Evolutionary conservation across 179 eudicot species (phyloP).

Genomic region (Beta corolliflora): DNA sequence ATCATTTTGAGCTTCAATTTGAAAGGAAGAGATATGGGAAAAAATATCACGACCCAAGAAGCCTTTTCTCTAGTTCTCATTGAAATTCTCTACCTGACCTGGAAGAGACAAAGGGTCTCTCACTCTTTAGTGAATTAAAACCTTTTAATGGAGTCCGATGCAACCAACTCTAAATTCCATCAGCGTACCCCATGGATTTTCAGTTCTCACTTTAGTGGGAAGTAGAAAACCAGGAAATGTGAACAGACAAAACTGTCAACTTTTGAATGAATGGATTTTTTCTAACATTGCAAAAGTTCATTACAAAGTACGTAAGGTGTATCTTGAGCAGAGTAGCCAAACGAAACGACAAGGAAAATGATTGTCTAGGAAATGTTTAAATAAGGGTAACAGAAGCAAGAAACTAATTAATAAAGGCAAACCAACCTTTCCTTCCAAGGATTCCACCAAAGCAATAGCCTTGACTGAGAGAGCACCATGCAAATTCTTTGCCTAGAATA

Average conservation of each 20-base stretch:
- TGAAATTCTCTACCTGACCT: neutral
- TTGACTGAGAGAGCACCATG: slow-evolving; percentile 69
- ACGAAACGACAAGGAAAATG: neutral
- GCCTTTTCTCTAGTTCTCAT: neutral
- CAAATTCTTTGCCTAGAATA: slow-evolving; percentile 72
- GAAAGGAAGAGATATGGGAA: neutral
- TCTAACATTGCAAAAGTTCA: neutral
- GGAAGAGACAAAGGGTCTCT: neutral
- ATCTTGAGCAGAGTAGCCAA: neutral
- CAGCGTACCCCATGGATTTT: neutral
- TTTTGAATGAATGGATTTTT: neutral
- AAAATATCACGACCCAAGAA: neutral
- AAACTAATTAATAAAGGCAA: neutral
- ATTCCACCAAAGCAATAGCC: slow-evolving; percentile 67
- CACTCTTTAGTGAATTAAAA: neutral
- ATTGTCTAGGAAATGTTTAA: neutral
- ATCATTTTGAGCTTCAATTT: neutral
- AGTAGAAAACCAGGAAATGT: neutral
- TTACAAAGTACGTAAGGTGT: neutral
- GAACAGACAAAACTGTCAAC: neutral
- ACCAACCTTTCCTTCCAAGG: slow-evolving; percentile 87
- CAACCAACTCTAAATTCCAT: neutral
- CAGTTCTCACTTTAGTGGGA: neutral
- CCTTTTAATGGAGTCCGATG: neutral
- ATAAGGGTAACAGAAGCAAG: neutral